phyloP scores from a whole-genome alignment of 129 eudicot species.

The Smallanthus sonchifolius region DNA sequence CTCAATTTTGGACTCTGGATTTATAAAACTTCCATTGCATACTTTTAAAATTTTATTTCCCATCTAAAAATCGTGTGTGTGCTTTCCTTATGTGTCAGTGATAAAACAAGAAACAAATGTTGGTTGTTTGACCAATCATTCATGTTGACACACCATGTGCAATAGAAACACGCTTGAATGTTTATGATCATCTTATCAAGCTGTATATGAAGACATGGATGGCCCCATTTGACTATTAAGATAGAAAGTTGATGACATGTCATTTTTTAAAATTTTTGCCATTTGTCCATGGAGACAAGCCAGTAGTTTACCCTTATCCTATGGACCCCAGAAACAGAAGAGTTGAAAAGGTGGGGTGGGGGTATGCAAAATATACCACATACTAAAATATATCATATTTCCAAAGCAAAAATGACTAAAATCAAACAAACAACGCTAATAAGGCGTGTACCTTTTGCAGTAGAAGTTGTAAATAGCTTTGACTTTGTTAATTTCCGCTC shows the following conservation, averaged over 20 bases:
- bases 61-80: background rate
- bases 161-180: slow-evolving; percentile 17
- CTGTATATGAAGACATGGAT: slow-evolving; percentile 22
- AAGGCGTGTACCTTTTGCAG: background rate
- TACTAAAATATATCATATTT: slow-evolving; percentile 4
- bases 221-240: slow-evolving; percentile 26
- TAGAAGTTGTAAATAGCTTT: background rate
- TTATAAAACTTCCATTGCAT: background rate
- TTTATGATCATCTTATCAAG: slow-evolving; percentile 19
- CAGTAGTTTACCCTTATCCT: slow-evolving; percentile 28
- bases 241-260: slow-evolving; percentile 29
- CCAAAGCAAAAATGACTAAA: background rate
- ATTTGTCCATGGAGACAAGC: slow-evolving; percentile 28
- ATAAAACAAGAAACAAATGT: slow-evolving; percentile 8
- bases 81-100: background rate
- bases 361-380: slow-evolving; percentile 22
- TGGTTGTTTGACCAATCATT: slow-evolving; percentile 32
- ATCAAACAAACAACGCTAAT: background rate
- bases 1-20: background rate
- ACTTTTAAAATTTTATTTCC: background rate
- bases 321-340: slow-evolving; percentile 23
- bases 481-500: background rate
- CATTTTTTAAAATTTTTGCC: slow-evolving; percentile 10
- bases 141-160: slow-evolving; percentile 33
- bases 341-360: background rate